These are phyloP conservation scores for Testicularia cyperi DNA, from an alignment of 1,284 basidiomycete species.

Conservation along the genomic window DNA sequence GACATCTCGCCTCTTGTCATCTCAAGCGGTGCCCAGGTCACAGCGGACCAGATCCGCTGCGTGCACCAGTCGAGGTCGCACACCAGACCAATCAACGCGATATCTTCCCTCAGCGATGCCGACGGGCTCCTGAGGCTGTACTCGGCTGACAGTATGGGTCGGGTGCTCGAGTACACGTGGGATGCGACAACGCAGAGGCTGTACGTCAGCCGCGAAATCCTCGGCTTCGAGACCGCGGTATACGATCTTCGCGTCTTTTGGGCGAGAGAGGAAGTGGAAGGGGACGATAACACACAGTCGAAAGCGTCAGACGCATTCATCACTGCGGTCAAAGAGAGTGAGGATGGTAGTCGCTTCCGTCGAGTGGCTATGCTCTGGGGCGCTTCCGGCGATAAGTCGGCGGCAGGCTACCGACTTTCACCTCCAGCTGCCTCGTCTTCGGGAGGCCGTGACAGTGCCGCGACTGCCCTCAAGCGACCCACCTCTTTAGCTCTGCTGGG, in stretches of 20 bases:
- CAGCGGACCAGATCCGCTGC: neutral
- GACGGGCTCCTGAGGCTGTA: constrained; percentile 12
- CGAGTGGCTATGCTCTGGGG: constrained; percentile 16
- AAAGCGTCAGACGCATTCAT: constrained; percentile 13
- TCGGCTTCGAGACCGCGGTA: constrained; percentile 22
- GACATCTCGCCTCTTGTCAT: constrained; percentile 3
- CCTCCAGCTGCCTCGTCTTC: constrained; percentile 3
- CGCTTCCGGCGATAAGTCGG: constrained; percentile 12
- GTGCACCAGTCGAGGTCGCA: constrained; percentile 14
- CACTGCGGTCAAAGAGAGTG: constrained; percentile 6
- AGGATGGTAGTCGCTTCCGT: constrained; percentile 2
- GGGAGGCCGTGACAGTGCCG: neutral
- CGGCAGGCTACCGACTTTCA: constrained; percentile 9
- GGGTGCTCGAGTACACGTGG: constrained; percentile 21
- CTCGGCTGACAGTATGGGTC: constrained; percentile 39
- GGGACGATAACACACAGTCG: neutral
- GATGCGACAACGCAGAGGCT: constrained; percentile 2
- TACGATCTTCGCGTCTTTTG: constrained; percentile 15
- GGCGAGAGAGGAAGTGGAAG: constrained; percentile 6
- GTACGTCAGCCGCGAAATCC: constrained; percentile 14
- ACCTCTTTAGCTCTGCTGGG: neutral
- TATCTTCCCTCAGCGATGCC: constrained; percentile 10
- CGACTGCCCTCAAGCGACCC: neutral
- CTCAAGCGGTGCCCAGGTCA: neutral
- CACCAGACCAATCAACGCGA: constrained; percentile 27